Evolutionary conservation across 2,329 filamentous ascomycete genomes (phyloP).

Genomic region (Elsinoe australis): DNA sequence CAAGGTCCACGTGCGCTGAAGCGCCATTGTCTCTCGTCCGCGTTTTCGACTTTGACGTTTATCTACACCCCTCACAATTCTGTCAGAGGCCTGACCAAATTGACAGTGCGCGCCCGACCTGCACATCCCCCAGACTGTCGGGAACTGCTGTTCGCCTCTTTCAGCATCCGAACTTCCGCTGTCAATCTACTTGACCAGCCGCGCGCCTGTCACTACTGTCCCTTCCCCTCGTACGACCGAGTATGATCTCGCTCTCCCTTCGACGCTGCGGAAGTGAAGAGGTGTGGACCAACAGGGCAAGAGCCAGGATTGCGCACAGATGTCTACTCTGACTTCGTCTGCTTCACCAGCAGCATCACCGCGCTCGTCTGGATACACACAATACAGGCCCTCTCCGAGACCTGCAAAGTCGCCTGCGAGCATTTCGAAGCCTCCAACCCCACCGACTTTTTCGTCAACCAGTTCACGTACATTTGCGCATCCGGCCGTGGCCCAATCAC

Average conservation of each 20-base stretch:
- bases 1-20: not conserved
- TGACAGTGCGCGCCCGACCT: not conserved
- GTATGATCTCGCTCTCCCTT: slow-evolving; percentile 10
- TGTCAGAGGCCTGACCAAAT: not conserved
- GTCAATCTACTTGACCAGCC: too few relatives aligned
- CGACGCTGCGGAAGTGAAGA: slow-evolving; percentile 3
- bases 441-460: slow-evolving; percentile 1
- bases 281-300: slow-evolving; percentile 3
- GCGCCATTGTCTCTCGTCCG: not conserved
- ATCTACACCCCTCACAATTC: not conserved
- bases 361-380: slow-evolving; percentile 18
- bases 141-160: not conserved
- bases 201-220: not conserved
- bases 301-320: slow-evolving; percentile 18
- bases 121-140: slow-evolving; percentile 7
- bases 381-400: slow-evolving; percentile 10
- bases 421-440: slow-evolving; percentile 17
- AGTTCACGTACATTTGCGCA: not conserved
- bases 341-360: slow-evolving; percentile 28
- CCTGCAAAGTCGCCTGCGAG: not conserved
- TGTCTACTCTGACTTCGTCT: slow-evolving; percentile 29
- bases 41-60: too few relatives aligned
- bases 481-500: slow-evolving; percentile 13
- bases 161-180: not conserved
- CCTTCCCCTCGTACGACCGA: slow-evolving; percentile 5